A percentile compares a stretch with the other conserved stretches of the same genome.
Evolutionary conservation across 768 basidiomycete species (phyloP).

Genomic region (Amanita rimosa): DNA sequence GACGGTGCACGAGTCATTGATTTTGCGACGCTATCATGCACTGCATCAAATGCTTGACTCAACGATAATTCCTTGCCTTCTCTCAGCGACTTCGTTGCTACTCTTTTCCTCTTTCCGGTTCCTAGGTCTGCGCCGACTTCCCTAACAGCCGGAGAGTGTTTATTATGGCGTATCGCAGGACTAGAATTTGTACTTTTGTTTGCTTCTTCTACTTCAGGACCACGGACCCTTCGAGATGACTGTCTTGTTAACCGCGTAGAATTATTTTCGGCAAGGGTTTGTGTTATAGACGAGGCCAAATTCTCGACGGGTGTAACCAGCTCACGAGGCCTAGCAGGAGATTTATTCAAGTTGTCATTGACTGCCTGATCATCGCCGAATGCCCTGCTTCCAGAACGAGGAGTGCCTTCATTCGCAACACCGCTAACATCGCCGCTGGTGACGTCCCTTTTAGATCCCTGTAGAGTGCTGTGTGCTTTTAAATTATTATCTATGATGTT

Average conservation of each 20-base stretch:
- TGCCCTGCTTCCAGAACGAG: not conserved
- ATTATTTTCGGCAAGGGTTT: not conserved
- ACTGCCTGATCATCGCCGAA: not conserved
- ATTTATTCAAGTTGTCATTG: not conserved
- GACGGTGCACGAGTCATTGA: not conserved
- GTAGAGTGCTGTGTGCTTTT: not conserved
- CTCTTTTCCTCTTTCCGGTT: not conserved
- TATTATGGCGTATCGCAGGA: not conserved
- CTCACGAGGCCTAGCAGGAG: not conserved
- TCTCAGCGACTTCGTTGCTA: not conserved
- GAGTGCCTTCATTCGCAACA: not conserved
- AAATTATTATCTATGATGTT: too few relatives aligned
- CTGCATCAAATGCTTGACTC: not conserved
- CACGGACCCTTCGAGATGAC: not conserved
- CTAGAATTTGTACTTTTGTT: not conserved
- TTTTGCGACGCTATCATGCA: constrained; percentile 7
- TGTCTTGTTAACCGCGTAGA: not conserved
- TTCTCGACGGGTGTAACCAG: not conserved
- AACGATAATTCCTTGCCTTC: not conserved
- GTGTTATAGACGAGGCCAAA: not conserved
- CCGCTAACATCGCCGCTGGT: not conserved
- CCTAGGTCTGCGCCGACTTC: not conserved
- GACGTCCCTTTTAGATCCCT: not conserved
- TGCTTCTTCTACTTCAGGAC: not conserved
- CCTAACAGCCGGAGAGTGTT: not conserved